These are phyloP conservation scores for Anastatica hierochuntica DNA, from an alignment of 345 rosid species.

Conservation along the genomic window DNA sequence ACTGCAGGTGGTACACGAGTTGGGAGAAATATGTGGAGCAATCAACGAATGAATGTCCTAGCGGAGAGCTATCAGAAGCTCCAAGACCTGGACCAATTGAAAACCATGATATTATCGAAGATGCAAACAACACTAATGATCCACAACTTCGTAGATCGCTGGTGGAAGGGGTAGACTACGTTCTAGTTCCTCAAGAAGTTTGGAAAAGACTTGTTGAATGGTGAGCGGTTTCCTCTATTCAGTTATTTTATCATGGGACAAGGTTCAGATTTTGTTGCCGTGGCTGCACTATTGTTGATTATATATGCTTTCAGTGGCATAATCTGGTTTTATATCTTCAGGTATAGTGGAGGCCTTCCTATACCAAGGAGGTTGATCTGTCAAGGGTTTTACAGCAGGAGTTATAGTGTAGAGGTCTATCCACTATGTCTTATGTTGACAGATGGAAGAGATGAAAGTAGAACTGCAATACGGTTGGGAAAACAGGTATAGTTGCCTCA, in stretches of 20 bases:
- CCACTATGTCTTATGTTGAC: slow-evolving; percentile 65
- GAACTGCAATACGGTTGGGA: slow-evolving; percentile 46
- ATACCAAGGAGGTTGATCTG: slow-evolving; percentile 82
- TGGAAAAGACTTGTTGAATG: slow-evolving; percentile 83
- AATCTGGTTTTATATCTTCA: slow-evolving; percentile 14
- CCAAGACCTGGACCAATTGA: slow-evolving; percentile 75
- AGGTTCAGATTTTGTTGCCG: background rate
- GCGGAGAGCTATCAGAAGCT: slow-evolving; percentile 21
- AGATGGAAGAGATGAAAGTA: slow-evolving; percentile 61
- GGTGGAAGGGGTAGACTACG: slow-evolving; percentile 63
- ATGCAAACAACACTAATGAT: slow-evolving; percentile 29
- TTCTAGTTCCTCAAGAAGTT: slow-evolving; percentile 61
- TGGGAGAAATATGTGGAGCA: slow-evolving; percentile 74
- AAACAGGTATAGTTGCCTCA: slow-evolving; percentile 48
- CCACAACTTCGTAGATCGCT: slow-evolving; percentile 42
- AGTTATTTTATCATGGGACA: background rate
- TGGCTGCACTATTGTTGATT: background rate
- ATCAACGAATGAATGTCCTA: slow-evolving; percentile 17
- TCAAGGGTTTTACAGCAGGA: slow-evolving; percentile 51
- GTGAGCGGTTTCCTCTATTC: slow-evolving; percentile 24
- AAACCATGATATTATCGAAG: slow-evolving; percentile 55
- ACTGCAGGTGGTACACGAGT: slow-evolving; percentile 59
- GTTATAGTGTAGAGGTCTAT: slow-evolving; percentile 72
- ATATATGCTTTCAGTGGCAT: background rate
- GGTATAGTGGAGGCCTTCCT: slow-evolving; percentile 87